Base-by-base conservation (phyloP, 2,329 filamentous ascomycete genomes). In the Colletotrichum destructivum region DNA sequence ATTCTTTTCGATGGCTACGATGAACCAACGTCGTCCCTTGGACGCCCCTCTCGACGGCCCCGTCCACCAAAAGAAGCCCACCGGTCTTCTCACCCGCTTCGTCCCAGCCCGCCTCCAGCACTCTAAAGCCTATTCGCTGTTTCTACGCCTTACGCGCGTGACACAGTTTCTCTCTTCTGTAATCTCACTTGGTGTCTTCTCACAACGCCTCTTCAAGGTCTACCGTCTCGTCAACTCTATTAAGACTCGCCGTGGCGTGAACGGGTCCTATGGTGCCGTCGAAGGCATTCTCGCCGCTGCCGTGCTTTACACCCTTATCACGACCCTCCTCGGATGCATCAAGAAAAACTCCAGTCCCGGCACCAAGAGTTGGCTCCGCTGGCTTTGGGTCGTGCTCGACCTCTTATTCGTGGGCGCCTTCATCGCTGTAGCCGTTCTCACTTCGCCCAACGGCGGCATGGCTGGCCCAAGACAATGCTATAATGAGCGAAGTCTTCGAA, bases 251-350 rank as follows among this genome's bases (percentile, higher is more conserved):
- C 74, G 81, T n/a, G 76, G 77, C 23, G 78, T 81, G 47, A 82
- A 80, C 55, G 79, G 81, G 31, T 81, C 66, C 3, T 63, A 72
- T 8, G 76, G 76, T 31, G 76, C 83, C 21, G 83, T 85, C 47
- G 82, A 85, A 74, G 83, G 83, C 64, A 85, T 85, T 57, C 80
- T 85, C 26, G 81, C 82, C 12, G 84, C 84, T 6, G 84, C 84
- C 5, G 80, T 84, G 15, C 73, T 82, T 8, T 85, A 86, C 77
- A 84, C 81, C 0, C 74, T 85, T 57, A 74, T 82, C 70, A 76
- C 78, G 54, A 82, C 79, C 66, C 55, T 82, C 6, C 62, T 84
- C 21, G 75, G 73, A 2, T 79, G 80, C 74, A 72, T 79, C 67
- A 77, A 83, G 70, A 79, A 79, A 66, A 78, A 72, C 38, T 51